phyloP scores from a whole-genome alignment of 257 asterid genomes.

The Craterostigma plantagineum region DNA sequence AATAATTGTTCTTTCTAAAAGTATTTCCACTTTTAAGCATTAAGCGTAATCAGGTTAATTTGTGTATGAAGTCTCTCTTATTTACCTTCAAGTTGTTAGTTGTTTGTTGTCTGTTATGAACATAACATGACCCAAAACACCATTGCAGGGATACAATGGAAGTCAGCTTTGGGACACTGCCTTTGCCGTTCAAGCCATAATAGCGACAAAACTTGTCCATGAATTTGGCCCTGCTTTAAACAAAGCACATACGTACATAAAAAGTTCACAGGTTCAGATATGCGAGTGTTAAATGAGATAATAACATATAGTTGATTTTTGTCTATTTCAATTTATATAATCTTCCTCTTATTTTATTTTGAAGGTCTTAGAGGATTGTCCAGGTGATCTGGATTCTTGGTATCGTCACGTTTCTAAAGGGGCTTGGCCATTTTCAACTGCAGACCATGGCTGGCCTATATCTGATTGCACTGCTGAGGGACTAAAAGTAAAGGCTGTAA shows the following conservation, averaged over 20 bases:
- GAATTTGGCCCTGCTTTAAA: slow-evolving; percentile 58
- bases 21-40: no score
- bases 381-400: slow-evolving; percentile 68
- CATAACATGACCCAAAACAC: no score
- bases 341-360: slow-evolving; percentile 5
- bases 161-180: slow-evolving; percentile 92
- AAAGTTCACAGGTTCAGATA: slow-evolving; percentile 51
- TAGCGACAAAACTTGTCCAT: slow-evolving; percentile 40
- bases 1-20: no score
- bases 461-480: slow-evolving; percentile 99
- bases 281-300: slow-evolving; percentile 8
- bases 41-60: no score
- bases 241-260: slow-evolving; percentile 53
- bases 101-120: no score
- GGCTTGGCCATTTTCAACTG: slow-evolving; percentile 98
- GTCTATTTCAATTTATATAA: background rate
- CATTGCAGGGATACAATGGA: slow-evolving; percentile 84
- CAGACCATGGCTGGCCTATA: slow-evolving; percentile 99
- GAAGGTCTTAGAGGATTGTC: slow-evolving; percentile 78
- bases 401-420: slow-evolving; percentile 98
- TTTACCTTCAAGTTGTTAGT: no score
- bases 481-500: slow-evolving; percentile 41
- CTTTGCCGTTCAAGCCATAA: slow-evolving; percentile 83
- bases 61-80: slow-evolving; percentile 1
- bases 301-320: background rate